Percentiles rank a stretch among this genome's conserved stretches.
Conservation (phyloP, 2,329 filamentous ascomycete species). For the Fusarium praegraminearum region DNA sequence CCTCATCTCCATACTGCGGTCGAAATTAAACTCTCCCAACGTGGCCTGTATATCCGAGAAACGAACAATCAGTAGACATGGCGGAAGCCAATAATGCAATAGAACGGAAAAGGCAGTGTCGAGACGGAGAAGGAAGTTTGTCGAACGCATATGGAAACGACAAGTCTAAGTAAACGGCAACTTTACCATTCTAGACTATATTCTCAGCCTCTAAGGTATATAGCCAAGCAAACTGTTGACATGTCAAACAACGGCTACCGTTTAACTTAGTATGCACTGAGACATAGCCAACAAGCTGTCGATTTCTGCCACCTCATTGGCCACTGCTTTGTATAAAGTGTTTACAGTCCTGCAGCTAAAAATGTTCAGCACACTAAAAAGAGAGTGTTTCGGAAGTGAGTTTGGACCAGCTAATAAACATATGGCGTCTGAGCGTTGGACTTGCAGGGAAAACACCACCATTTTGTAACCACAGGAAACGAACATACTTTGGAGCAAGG, state of each 20-base stretch:
- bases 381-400: slow-evolving; percentile 11
- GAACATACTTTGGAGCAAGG: slow-evolving; percentile 19
- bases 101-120: slow-evolving; percentile 4
- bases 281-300: not conserved
- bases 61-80: slow-evolving; percentile 2
- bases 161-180: slow-evolving; percentile 9
- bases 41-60: slow-evolving; percentile 21
- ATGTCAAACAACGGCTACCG: slow-evolving; percentile 4
- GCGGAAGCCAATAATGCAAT: slow-evolving; percentile 8
- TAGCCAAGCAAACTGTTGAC: slow-evolving; percentile 13
- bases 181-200: slow-evolving; percentile 24
- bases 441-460: slow-evolving; percentile 9
- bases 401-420: slow-evolving; percentile 6
- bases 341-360: slow-evolving; percentile 17
- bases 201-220: not conserved
- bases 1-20: slow-evolving; percentile 14
- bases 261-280: slow-evolving; percentile 1
- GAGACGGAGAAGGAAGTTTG: not conserved
- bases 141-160: slow-evolving; percentile 3
- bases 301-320: slow-evolving; percentile 11
- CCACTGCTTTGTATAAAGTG: not conserved
- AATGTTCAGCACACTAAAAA: slow-evolving; percentile 12
- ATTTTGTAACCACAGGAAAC: slow-evolving; percentile 16
- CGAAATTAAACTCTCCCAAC: slow-evolving; percentile 12
- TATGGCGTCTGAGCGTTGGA: slow-evolving; percentile 32